phyloP scores from a whole-genome alignment of 139 green algal species.

The Chlamydomonas applanata region DNA sequence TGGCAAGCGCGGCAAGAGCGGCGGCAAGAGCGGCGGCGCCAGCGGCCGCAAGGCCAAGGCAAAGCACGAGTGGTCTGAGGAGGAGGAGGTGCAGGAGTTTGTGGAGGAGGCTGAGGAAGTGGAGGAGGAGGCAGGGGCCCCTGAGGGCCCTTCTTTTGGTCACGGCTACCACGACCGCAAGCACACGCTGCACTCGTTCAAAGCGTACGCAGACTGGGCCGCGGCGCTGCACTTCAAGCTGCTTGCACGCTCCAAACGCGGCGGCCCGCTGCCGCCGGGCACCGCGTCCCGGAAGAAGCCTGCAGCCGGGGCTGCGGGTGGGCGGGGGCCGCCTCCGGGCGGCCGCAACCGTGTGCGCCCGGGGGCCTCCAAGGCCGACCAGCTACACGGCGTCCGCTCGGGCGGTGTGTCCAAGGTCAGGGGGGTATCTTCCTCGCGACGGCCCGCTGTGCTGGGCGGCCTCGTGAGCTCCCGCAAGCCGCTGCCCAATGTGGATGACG shows the following conservation, averaged over 20 bases:
- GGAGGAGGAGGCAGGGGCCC: conserved; percentile 5
- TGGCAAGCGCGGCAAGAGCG: no score
- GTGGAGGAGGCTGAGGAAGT: conserved; percentile 7
- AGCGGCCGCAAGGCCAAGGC: no score
- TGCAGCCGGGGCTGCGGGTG: neutral
- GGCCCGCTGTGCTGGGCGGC: neutral
- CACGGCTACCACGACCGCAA: conserved; percentile 35
- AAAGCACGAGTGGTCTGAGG: neutral
- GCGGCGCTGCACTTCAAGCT: conserved; percentile 66
- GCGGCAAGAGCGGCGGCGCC: no score
- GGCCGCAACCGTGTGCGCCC: neutral
- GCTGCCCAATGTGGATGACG: neutral
- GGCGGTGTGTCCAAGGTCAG: conserved; percentile 3
- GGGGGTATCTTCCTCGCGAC: neutral
- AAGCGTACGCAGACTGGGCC: conserved; percentile 67
- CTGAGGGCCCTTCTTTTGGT: conserved; percentile 18
- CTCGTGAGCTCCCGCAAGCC: neutral
- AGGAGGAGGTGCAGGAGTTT: neutral
- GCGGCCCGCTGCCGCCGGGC: neutral
- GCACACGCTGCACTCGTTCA: conserved; percentile 73
- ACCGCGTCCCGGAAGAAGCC: conserved; percentile 1
- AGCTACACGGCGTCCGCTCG: neutral
- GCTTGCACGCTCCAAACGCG: neutral
- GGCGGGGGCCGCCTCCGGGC: neutral
- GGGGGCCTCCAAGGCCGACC: neutral